These are phyloP conservation scores for Colletotrichum euphorbiae DNA, from an alignment of 2,329 filamentous ascomycete species.

Conservation along the genomic window DNA sequence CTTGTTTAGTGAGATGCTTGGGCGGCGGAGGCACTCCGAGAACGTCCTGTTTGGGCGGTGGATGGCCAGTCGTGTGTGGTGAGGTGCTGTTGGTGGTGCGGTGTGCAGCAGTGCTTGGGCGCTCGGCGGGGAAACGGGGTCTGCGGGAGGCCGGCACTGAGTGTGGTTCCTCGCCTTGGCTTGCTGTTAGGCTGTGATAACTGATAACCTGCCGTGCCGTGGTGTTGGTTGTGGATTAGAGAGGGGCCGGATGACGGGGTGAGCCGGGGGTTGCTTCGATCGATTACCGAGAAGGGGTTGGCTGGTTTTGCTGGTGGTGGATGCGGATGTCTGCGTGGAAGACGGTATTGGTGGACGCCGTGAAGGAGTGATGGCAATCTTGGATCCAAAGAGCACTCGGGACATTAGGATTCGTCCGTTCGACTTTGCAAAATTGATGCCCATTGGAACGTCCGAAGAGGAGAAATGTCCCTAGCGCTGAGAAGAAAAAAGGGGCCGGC, in stretches of 20 bases:
- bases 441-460: neutral
- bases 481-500: constrained; percentile 16
- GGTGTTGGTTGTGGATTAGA: constrained; percentile 25
- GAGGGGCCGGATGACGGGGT: constrained; percentile 28
- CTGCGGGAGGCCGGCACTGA: constrained; percentile 26
- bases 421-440: constrained; percentile 8
- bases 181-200: constrained; percentile 24
- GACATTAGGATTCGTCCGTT: constrained; percentile 6
- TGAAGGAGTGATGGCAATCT: constrained; percentile 25
- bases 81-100: neutral
- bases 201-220: constrained; percentile 27
- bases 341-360: constrained; percentile 21
- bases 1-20: constrained; percentile 22
- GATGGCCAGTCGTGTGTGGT: too few species aligned
- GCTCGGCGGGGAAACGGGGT: constrained; percentile 17
- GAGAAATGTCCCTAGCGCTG: neutral
- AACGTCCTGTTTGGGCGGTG: constrained; percentile 1
- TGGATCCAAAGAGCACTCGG: neutral
- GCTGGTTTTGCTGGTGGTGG: constrained; percentile 1
- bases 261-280: constrained; percentile 26
- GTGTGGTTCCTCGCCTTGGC: constrained; percentile 24
- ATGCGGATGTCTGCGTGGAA: constrained; percentile 1
- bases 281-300: constrained; percentile 29
- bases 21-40: neutral
- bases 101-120: neutral